Evolutionary conservation across 2,329 filamentous ascomycete species (phyloP).

Genomic region (Nothopassalora personata): DNA sequence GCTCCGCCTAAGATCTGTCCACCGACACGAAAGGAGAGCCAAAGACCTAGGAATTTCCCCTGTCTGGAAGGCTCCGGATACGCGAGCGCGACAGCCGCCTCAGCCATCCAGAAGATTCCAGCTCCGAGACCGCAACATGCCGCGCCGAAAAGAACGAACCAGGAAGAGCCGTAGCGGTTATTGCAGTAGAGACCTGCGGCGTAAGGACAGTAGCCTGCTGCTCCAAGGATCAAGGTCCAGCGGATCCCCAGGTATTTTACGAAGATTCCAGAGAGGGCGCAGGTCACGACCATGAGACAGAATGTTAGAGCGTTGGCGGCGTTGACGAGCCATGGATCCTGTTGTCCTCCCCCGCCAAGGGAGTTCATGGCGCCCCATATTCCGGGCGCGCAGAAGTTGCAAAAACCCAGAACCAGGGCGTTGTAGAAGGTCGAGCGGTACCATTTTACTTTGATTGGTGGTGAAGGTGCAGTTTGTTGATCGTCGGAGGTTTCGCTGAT

Average conservation of each 20-base stretch:
- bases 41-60: conserved; percentile 61
- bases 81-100: conserved; percentile 65
- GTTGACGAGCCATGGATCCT: conserved; percentile 62
- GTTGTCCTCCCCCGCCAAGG: conserved; percentile 62
- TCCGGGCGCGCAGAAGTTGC: conserved; percentile 64
- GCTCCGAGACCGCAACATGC: conserved; percentile 65
- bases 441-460: conserved; percentile 38
- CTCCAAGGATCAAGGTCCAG: conserved; percentile 64
- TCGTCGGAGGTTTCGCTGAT: conserved; percentile 10
- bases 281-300: conserved; percentile 66
- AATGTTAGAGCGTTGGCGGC: conserved; percentile 67
- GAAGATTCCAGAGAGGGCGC: conserved; percentile 59
- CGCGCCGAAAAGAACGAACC: conserved; percentile 64
- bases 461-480: neutral
- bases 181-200: conserved; percentile 68
- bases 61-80: conserved; percentile 67
- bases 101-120: conserved; percentile 70
- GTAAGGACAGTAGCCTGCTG: conserved; percentile 65
- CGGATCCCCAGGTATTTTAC: conserved; percentile 67
- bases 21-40: conserved; percentile 57
- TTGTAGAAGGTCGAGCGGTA: conserved; percentile 69
- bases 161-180: conserved; percentile 63
- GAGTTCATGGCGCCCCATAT: conserved; percentile 67
- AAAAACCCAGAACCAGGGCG: conserved; percentile 64
- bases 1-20: conserved; percentile 68